Conservation (phyloP, 441 rosid genomes). For the Omphalea diandra region DNA sequence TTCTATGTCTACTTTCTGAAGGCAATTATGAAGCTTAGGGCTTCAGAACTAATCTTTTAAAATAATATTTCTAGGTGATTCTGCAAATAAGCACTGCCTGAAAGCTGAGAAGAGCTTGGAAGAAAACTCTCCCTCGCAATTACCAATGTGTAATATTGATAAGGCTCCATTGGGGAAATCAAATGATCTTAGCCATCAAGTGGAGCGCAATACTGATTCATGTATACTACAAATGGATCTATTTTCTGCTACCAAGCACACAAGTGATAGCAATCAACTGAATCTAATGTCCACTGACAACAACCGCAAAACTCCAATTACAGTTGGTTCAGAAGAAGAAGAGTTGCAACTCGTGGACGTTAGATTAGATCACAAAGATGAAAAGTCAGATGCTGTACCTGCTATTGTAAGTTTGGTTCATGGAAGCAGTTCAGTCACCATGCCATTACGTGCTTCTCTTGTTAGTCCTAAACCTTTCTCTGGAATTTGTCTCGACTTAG, state of each 20-base stretch:
- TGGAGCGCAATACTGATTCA: neutral
- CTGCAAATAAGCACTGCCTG: slow-evolving; percentile 20
- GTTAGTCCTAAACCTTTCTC: slow-evolving; percentile 23
- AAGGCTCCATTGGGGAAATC: slow-evolving; percentile 9
- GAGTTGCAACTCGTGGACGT: slow-evolving; percentile 28
- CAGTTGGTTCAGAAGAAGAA: slow-evolving; percentile 21
- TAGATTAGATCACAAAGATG: slow-evolving; percentile 26
- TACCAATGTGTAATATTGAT: slow-evolving; percentile 14
- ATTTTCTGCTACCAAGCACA: slow-evolving; percentile 5
- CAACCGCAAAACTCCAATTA: slow-evolving; percentile 21
- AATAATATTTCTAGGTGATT: slow-evolving; percentile 31
- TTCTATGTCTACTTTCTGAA: neutral
- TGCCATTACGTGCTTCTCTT: slow-evolving; percentile 17
- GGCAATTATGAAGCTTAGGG: neutral
- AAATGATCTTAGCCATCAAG: neutral
- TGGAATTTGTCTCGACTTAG: slow-evolving; percentile 22
- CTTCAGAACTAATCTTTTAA: neutral
- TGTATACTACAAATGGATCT: neutral
- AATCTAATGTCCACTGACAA: slow-evolving; percentile 22
- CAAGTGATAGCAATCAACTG: slow-evolving; percentile 13
- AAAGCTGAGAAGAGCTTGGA: slow-evolving; percentile 26
- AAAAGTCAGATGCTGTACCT: slow-evolving; percentile 19
- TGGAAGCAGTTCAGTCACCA: slow-evolving; percentile 21
- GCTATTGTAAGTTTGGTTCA: slow-evolving; percentile 6
- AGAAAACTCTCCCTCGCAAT: slow-evolving; percentile 22